Evolutionary conservation across 768 basidiomycete species (phyloP).

Genomic region (Boletus rex-veris): DNA sequence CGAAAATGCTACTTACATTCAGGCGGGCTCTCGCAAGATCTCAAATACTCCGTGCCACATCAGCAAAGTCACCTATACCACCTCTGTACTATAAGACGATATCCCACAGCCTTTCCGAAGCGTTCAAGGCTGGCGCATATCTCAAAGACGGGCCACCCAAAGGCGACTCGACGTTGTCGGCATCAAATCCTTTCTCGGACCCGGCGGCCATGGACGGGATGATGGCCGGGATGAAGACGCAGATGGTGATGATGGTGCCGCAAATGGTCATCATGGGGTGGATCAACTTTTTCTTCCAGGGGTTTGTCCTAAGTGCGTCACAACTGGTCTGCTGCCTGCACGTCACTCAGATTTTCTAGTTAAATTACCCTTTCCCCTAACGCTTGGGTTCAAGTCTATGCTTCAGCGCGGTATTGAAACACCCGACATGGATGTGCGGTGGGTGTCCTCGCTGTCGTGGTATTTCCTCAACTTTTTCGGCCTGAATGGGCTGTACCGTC

Average conservation of each 20-base stretch:
- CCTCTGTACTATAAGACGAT: conserved; percentile 69
- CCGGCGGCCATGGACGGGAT: conserved; percentile 94
- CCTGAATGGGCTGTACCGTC: conserved; percentile 90
- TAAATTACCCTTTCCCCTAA: conserved; percentile 94
- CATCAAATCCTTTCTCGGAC: conserved; percentile 85
- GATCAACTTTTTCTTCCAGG: conserved; percentile 99
- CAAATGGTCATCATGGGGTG: conserved; percentile 99
- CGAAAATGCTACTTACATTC: conserved; percentile 21
- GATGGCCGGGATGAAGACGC: conserved; percentile 99
- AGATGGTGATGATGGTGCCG: conserved; percentile 98
- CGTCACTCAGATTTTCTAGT: conserved; percentile 44
- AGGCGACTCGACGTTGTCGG: conserved; percentile 51
- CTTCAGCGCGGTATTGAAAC: conserved; percentile 94
- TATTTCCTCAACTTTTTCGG: conserved; percentile 99
- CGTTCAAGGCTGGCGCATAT: conserved; percentile 73
- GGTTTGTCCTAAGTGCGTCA: conserved; percentile 91
- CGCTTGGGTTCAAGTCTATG: conserved; percentile 96
- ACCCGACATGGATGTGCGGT: conserved; percentile 95
- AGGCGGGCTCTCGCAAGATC: conserved; percentile 77
- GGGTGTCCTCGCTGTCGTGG: conserved; percentile 99
- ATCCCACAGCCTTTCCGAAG: conserved; percentile 67
- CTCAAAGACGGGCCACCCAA: conserved; percentile 83
- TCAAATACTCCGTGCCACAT: conserved; percentile 78
- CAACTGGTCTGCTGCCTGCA: background rate
- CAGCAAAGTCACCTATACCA: conserved; percentile 78